Percentiles rank a stretch among this genome's conserved stretches.
phyloP scores from a whole-genome alignment of 2,329 filamentous ascomycete genomes.

The Neopestalotiopsis sp. region DNA sequence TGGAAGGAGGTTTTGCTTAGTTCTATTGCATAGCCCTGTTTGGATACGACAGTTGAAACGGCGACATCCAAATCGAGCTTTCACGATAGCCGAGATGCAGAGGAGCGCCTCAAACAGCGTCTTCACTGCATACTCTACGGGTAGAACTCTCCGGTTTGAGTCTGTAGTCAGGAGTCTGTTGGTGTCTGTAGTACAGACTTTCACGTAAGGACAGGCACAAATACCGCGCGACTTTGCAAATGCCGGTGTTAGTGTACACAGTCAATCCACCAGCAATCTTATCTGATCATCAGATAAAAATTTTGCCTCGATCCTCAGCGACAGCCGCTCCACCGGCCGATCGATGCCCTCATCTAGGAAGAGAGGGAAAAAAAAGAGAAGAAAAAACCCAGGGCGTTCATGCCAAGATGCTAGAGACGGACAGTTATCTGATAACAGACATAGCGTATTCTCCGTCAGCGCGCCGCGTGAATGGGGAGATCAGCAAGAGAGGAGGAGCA shows the following conservation, averaged over 20 bases:
- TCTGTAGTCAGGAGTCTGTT: too few species aligned
- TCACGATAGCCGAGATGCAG: too few species aligned
- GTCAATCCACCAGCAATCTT: background rate
- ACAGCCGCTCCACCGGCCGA: background rate
- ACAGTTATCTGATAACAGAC: background rate
- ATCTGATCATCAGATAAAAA: slow-evolving; percentile 4
- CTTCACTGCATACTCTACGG: too few species aligned
- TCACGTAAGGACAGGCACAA: too few species aligned
- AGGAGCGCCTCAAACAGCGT: too few species aligned
- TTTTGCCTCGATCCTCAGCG: background rate
- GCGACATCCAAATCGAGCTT: too few species aligned
- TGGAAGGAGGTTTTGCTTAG: background rate
- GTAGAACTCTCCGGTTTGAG: too few species aligned
- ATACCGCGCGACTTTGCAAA: too few species aligned
- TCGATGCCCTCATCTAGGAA: background rate
- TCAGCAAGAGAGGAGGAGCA: background rate
- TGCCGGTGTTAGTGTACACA: background rate
- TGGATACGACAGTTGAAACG: too few species aligned
- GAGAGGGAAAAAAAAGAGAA: too few species aligned
- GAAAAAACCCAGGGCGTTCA: background rate
- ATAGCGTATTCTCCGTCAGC: background rate
- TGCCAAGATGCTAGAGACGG: background rate
- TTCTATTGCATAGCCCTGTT: background rate
- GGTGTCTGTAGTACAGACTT: too few species aligned
- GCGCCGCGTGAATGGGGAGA: background rate